These are phyloP conservation scores for Apophysomyces trapeziformis DNA, from an alignment of 371 early-diverging fungal genomes.

Conservation along the genomic window DNA sequence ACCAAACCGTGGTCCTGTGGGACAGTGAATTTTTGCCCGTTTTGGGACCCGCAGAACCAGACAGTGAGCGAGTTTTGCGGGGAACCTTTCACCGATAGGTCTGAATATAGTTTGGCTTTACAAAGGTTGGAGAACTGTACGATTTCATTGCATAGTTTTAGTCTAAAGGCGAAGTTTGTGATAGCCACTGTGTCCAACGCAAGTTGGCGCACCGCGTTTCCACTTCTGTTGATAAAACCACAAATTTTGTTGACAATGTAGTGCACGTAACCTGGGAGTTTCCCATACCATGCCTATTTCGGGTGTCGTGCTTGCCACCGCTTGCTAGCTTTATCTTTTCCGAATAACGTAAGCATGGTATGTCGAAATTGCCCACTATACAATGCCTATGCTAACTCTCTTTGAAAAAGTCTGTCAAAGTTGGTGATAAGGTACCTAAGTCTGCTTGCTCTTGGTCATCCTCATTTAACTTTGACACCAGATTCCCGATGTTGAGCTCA, in stretches of 20 bases:
- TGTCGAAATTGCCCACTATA: background rate
- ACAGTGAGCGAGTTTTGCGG: no score
- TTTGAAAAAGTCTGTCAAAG: slow-evolving; percentile 18
- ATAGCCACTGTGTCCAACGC: no score
- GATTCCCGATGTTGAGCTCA: slow-evolving; percentile 47
- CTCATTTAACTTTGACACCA: slow-evolving; percentile 5
- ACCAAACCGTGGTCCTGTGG: background rate
- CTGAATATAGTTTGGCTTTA: no score
- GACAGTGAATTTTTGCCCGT: no score
- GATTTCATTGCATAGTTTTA: no score
- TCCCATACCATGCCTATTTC: background rate
- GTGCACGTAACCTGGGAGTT: no score
- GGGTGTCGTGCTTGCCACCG: background rate
- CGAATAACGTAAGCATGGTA: no score
- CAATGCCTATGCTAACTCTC: background rate
- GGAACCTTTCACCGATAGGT: no score
- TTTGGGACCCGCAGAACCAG: no score
- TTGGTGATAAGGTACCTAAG: slow-evolving; percentile 31
- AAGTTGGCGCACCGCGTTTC: no score
- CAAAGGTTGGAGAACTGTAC: no score
- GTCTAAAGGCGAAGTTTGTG: no score
- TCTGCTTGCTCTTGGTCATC: slow-evolving; percentile 1
- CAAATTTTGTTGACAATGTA: background rate
- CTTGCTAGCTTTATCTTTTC: background rate
- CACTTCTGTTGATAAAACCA: background rate